Base-by-base conservation (phyloP, 2,329 filamentous ascomycete species). In the Bertia moriformis region DNA sequence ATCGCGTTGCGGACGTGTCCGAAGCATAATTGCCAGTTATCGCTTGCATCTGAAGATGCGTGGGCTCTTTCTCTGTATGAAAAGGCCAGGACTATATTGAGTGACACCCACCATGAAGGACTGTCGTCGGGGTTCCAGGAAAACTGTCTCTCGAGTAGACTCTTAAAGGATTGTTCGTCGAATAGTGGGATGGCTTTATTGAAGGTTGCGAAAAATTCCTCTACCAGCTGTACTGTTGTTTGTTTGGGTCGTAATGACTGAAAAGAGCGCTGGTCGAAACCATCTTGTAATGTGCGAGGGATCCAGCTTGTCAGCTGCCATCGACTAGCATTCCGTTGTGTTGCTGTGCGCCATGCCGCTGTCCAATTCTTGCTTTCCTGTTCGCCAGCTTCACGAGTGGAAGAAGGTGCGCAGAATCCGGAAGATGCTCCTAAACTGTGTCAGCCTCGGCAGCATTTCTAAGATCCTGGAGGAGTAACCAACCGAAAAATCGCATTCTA, bases 61-160 rank as follows among this genome's bases (percentile, higher is more conserved):
- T 27, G 22, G 7, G 33, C 45, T 30, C 42, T 44, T 37, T 45
- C 39, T 32, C 39, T 43, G 14, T 49, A 48, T 4, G 43, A 39
- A 29, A 49, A 42, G 10, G 45, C 48, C 13, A 50, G 29, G 4
- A 46, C 44, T 35, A 50, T 38, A 19, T 50, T 50, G 13, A 50
- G 37, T 27, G n/a, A 27, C n/a, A 27, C 22, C 22, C 22, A n/a
- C 22, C 22, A 27, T 27, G 22, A 27, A 27, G 22, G 22, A n/a
- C 22, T 27, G n/a, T 27, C 22, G n/a, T 27, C 22, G 22, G 22
- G 7, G 22, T 27, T 27, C 22, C 22, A 27, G 7, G 22, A 27
- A n/a, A 27, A 27, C n/a, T 27, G 22, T 27, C n/a, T 27, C 22
- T 27, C 22, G 7, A 27, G 7, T 10, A 27, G 22, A 7, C 22